A percentile compares a stretch with the other conserved stretches of the same genome.
Conservation (phyloP, 176 grass and related monocot genomes). For the Poa pratensis region DNA sequence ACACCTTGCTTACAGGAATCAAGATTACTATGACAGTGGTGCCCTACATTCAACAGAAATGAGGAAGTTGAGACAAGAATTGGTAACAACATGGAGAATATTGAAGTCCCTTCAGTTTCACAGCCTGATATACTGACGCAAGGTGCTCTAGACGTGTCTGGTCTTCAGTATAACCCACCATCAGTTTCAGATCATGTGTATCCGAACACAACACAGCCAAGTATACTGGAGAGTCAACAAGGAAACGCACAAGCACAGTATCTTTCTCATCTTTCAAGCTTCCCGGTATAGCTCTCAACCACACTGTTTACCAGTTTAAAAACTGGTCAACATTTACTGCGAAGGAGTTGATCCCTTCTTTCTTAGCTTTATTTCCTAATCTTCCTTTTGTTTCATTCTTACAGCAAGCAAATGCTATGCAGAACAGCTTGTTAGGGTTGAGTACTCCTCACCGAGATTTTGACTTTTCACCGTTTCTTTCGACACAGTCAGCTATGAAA, state of each 20-base stretch:
- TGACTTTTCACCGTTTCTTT: slow-evolving; percentile 75
- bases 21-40: slow-evolving; percentile 68
- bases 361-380: slow-evolving; percentile 28
- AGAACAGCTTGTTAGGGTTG: slow-evolving; percentile 70
- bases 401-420: slow-evolving; percentile 84
- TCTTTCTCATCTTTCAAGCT: slow-evolving; percentile 78
- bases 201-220: slow-evolving; percentile 62
- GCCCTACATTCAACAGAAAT: slow-evolving; percentile 51
- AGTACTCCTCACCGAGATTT: slow-evolving; percentile 74
- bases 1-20: slow-evolving; percentile 61
- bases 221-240: slow-evolving; percentile 62
- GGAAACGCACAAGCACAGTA: slow-evolving; percentile 69
- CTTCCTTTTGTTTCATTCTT: slow-evolving; percentile 42
- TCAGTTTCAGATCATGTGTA: slow-evolving; percentile 73
- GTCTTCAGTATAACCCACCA: slow-evolving; percentile 79
- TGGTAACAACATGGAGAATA: slow-evolving; percentile 56
- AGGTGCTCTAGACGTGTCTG: slow-evolving; percentile 58
- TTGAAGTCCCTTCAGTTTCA: slow-evolving; percentile 68
- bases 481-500: slow-evolving; percentile 70
- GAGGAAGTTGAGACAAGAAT: slow-evolving; percentile 58
- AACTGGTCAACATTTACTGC: too few relatives aligned
- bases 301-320: too few relatives aligned
- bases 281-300: slow-evolving; percentile 58
- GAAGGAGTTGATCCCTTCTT: background rate
- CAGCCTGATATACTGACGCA: slow-evolving; percentile 75